Evolutionary conservation across 2,329 filamentous ascomycete species (phyloP), one percentile per base, ranked within the genome.

Genomic region (Ophiostoma pallidulum): DNA sequence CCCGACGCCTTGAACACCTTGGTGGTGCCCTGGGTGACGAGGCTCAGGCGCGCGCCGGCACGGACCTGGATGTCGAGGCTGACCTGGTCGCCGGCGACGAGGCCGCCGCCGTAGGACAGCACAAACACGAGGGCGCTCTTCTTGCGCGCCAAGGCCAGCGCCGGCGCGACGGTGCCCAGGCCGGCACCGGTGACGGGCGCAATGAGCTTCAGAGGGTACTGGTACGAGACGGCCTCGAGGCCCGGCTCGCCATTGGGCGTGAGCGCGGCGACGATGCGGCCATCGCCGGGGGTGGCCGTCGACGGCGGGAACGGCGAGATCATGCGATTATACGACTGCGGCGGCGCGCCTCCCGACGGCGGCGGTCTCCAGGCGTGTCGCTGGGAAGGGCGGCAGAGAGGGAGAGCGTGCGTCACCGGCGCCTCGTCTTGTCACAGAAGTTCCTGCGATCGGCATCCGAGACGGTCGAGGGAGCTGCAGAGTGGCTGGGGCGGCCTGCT

Each of bases 201-300:
- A 52, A 98, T 86, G 49, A 98, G 77, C 65, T 98, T 98, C 40
- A 98, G 74, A 1, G 92, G 92, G 60, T 97, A 98, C 63, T 94
- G 88, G 62, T 94, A 97, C 31, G 82, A 82, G 55, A 95, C 77
- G 28, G 74, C 78, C 51, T 82, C 78, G 26, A 95, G 74, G 39
- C 81, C 80, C 13, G 86, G 86, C 41, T 77, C 77, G 22, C 77
- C 74, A 28, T 82, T 81, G 31, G 90, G 86, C 9, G 90, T 73
- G 6, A 86, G 68, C 18, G 78, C 78, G 49, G 88, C 79, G 45
- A 88, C 73, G 56, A 96, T 84, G 54, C 73, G 75, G 51, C 92
- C 92, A 60, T 86, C 74, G 49, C 92, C 92, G 19, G 90, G 78
- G 45, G 74, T 72, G 20, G 86, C 85, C 33, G 82, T 75, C 24